Evolutionary conservation across 305 asterid genomes (phyloP).

Genomic region (Solanum hybrid): DNA sequence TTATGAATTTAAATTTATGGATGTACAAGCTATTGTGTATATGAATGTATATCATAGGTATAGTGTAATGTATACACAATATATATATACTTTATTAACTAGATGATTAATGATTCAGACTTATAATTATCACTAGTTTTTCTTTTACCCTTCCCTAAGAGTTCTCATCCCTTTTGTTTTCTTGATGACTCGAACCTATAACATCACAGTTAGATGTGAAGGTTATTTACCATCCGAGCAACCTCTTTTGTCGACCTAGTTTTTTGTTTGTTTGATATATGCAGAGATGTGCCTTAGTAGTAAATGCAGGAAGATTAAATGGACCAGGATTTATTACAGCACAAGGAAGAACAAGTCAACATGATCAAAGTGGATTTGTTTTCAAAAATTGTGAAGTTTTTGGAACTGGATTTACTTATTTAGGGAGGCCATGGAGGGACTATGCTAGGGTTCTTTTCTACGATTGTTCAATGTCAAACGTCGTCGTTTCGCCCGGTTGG

Average conservation of each 20-base stretch:
- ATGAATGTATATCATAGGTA: not conserved
- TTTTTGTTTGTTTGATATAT: not conserved
- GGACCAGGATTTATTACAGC: slow-evolving; percentile 47
- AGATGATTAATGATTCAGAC: not conserved
- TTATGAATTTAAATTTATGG: not conserved
- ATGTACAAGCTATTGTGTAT: not conserved
- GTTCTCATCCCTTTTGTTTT: not conserved
- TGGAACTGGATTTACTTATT: slow-evolving; percentile 41
- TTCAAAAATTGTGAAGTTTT: slow-evolving; percentile 37
- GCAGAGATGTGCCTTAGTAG: slow-evolving; percentile 41
- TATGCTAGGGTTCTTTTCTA: slow-evolving; percentile 59
- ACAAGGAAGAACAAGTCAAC: slow-evolving; percentile 36
- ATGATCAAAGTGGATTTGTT: slow-evolving; percentile 43
- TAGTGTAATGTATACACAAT: not conserved
- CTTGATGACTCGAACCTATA: not conserved
- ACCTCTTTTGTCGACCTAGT: not conserved
- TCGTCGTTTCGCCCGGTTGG: slow-evolving; percentile 65
- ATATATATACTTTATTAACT: not conserved
- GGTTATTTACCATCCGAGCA: not conserved
- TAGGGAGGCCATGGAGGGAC: slow-evolving; percentile 77
- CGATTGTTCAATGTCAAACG: slow-evolving; percentile 28
- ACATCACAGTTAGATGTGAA: not conserved
- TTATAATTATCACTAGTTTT: not conserved
- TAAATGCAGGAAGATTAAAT: slow-evolving; percentile 16
- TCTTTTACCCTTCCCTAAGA: not conserved